Evolutionary conservation across 139 green algal species (phyloP), one percentile per base, ranked within the genome.

Genomic region (Micractinium conductrix): DNA sequence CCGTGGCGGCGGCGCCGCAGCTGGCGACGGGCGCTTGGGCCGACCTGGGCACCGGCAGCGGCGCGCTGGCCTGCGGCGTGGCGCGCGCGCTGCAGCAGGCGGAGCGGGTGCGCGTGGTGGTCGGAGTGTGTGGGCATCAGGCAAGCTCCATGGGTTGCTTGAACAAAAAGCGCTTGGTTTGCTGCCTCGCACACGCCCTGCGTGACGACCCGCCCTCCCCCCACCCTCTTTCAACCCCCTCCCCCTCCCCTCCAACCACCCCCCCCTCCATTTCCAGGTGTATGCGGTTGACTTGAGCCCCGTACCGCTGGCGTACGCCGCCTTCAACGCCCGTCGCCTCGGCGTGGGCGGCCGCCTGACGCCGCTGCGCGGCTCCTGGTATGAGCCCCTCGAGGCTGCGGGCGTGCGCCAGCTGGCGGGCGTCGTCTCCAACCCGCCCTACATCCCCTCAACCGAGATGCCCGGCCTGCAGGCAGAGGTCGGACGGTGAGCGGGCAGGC

Each of bases 381-480:
- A 89, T 67, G 91, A 90, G 40, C 92, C 95, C 0, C 65, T 98
- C 70, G 37, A 86, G 42, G 70, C 42, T 17, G 58, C 70, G 48
- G 79, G 72, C 3, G 67, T 81, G 43, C 42, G 65, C 1, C 80
- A 86, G 80, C 73, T 48, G 42, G 90, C 87, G n/a, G 96, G 95
- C 24, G 76, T 99, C 9, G 83, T 99, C 12, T 96, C 90, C 88
- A 99, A 99, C 87, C 96, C 96, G 22, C 96, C 96, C 8, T 99
- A 99, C 91, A 98, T 99, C 37, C 89, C 92, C 4, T 67, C 68
- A 0, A 44, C 74, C 1, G 38, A 95, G 55, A 90, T 99, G 87
- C 44, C 67, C 1, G 83, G 78, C 16, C 81, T 97, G 87, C 93
- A 91, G 81, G 81, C 81, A 40, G 86, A 90, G 68, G 86, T 90